These are phyloP conservation scores for Rhodotorula diobovata DNA, from an alignment of 768 basidiomycete species.

Conservation along the genomic window DNA sequence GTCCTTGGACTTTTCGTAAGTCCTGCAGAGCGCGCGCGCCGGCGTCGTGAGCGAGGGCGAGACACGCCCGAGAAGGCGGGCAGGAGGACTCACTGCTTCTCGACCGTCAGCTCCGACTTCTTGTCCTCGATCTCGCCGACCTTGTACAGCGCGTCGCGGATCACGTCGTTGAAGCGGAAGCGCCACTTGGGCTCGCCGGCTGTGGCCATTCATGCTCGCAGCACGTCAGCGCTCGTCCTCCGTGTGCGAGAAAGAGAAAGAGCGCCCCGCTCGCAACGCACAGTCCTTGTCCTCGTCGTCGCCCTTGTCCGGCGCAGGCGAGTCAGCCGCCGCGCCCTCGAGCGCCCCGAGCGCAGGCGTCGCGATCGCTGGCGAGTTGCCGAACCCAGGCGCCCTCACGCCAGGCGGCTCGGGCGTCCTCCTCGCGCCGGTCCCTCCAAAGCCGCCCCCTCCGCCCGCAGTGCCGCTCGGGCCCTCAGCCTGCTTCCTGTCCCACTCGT, in stretches of 20 bases:
- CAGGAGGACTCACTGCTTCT: constrained; percentile 46
- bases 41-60: not conserved
- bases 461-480: not conserved
- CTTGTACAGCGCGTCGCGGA: constrained; percentile 76
- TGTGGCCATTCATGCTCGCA: not conserved
- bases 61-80: not conserved
- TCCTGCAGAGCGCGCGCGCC: constrained; percentile 40
- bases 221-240: not conserved
- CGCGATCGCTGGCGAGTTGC: constrained; percentile 6
- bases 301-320: constrained; percentile 23
- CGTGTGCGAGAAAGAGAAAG: not conserved
- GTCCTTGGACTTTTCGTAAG: constrained; percentile 59
- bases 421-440: not conserved
- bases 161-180: constrained; percentile 71
- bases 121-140: constrained; percentile 77
- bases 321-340: constrained; percentile 1
- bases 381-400: not conserved
- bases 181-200: constrained; percentile 58
- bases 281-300: constrained; percentile 37
- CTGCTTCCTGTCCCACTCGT: constrained; percentile 7
- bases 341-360: not conserved
- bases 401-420: constrained; percentile 7
- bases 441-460: not conserved
- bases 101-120: constrained; percentile 58
- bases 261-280: no score